Evolutionary conservation across 2,329 filamentous ascomycete species (phyloP), one percentile per base, ranked within the genome.

Genomic region (Colletotrichum sp.): DNA sequence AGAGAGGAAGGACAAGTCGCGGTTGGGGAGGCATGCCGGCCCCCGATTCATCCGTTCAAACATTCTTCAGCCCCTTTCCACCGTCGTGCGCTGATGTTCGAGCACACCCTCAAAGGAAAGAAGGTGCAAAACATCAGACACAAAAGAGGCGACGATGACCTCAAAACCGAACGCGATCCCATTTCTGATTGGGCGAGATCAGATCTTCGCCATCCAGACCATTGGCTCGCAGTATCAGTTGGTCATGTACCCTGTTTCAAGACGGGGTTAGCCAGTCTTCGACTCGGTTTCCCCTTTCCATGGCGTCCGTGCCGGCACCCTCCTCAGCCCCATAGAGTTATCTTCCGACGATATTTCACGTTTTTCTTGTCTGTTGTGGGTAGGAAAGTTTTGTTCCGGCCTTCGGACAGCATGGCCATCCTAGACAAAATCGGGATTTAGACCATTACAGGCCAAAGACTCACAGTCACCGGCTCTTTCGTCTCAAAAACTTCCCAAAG

Each of bases 71-170:
- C 34, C 64, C 39, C 59, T 24, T 44, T 24, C 15, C 66, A 22
- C 22, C 66, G 22, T 34, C 15, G 22, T 74, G 74, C 70, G 74
- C 74, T 74, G 74, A 76, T 76, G 74, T 76, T 69, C 36, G 34
- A 65, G 65, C 55, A 22, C 57, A 60, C 48, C 36, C 64, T 55
- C 59, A 22, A 39, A 24, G 28, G 24, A 39, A 16, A 48, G 30
- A 57, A 55, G 74, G 70, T 69, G 70, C 30, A 74, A 68, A 73
- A 74, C 48, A 76, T 76, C 71, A 66, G 74, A 76, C 74, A 73
- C 65, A 60, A 34, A 70, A 74, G 48, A 65, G 74, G 36, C 72
- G 44, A 66, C 34, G 65, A 76, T 76, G 65, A 76, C 65, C 57
- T 65, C 71, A 69, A 30, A 18, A 39, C 22, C 59, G 65, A 36